These are phyloP conservation scores for Euphorbia corollata DNA, from an alignment of 441 rosid species.

Conservation along the genomic window DNA sequence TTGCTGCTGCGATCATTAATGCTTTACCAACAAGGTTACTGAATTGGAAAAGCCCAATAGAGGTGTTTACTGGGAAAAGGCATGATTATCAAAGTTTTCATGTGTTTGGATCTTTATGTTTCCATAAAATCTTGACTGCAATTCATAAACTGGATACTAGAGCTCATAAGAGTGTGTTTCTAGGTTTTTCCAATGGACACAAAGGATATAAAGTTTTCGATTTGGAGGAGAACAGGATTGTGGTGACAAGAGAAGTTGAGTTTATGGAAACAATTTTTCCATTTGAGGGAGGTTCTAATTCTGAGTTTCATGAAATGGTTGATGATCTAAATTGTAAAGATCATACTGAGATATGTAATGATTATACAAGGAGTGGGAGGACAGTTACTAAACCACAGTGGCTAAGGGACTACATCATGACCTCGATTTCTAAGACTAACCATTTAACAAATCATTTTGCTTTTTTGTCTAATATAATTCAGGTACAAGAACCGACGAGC, in stretches of 20 bases:
- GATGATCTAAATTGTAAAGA: no score
- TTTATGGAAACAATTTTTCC: not conserved
- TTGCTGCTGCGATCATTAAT: not conserved
- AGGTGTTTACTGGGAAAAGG: not conserved
- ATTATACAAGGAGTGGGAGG: no score
- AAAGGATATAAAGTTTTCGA: not conserved
- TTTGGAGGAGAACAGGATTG: not conserved
- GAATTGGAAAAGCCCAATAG: not conserved
- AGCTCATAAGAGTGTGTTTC: not conserved
- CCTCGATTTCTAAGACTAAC: no score
- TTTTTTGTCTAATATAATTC: no score
- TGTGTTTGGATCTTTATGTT: not conserved
- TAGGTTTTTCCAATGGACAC: not conserved
- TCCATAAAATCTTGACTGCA: no score
- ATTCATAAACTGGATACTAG: no score
- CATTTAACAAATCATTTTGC: no score
- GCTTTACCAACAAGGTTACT: not conserved
- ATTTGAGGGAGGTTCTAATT: no score
- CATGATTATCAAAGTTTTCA: not conserved
- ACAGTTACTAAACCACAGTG: no score
- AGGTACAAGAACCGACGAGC: not conserved
- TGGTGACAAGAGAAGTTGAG: not conserved
- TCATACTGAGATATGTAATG: no score
- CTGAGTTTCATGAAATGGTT: no score
- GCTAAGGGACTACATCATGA: no score